phyloP scores from a whole-genome alignment of 176 grass and related monocot genomes.

The Cenchrus purpureus region DNA sequence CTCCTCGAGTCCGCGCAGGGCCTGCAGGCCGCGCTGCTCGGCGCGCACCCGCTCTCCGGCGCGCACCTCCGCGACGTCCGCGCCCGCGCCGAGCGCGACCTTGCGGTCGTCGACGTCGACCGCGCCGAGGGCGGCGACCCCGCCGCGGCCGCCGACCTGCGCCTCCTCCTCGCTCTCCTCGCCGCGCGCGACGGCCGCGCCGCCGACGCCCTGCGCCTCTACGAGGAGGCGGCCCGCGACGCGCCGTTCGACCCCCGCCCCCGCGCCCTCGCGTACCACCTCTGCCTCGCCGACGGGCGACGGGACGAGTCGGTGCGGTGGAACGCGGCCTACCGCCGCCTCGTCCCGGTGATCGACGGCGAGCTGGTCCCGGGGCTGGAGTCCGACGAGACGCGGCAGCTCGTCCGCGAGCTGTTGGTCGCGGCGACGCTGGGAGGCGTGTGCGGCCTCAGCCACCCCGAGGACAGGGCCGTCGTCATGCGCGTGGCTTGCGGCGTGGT shows the following conservation, averaged over 20 bases:
- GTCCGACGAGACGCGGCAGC: background rate
- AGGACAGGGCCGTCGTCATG: background rate
- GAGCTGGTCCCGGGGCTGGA: background rate
- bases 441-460: background rate
- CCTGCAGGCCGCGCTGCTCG: constrained; percentile 27
- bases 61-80: constrained; percentile 23
- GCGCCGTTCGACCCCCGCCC: constrained; percentile 26
- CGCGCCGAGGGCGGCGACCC: background rate
- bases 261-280: background rate
- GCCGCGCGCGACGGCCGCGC: constrained; percentile 16
- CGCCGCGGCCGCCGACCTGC: constrained; percentile 24
- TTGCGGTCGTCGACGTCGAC: background rate
- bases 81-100: constrained; percentile 20
- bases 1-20: constrained; percentile 19
- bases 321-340: constrained; percentile 22
- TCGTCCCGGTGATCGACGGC: background rate
- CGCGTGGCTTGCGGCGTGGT: background rate
- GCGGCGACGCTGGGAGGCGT: constrained; percentile 22
- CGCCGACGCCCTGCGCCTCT: constrained; percentile 23
- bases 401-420: constrained; percentile 25
- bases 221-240: constrained; percentile 35
- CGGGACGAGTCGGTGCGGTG: background rate
- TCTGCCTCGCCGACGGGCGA: background rate
- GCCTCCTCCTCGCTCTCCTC: constrained; percentile 44
- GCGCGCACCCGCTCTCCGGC: constrained; percentile 9